A percentile compares a stretch with the other conserved stretches of the same genome.
Conservation (phyloP, 2,329 filamentous ascomycete genomes). For the Aspergillus felis region DNA sequence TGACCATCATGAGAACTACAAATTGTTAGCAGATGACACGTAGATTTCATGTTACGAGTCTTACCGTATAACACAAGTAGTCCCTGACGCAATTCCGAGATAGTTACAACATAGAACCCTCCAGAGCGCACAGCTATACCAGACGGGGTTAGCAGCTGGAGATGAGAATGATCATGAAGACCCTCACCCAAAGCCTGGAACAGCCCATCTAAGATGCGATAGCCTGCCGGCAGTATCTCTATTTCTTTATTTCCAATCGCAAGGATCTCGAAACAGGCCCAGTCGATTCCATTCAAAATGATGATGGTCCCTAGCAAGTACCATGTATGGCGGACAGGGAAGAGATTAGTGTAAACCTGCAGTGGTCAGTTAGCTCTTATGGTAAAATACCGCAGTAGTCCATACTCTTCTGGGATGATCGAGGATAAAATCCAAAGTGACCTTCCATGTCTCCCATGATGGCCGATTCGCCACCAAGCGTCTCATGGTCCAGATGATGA, state of each 20-base stretch:
- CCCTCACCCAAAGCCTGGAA: conserved; percentile 55
- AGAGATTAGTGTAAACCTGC: conserved; percentile 46
- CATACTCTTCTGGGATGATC: conserved; percentile 32
- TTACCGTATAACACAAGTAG: conserved; percentile 30
- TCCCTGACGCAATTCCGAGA: conserved; percentile 50
- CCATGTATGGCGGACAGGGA: conserved; percentile 62
- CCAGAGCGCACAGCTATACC: conserved; percentile 53
- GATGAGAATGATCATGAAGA: background rate
- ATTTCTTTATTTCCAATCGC: conserved; percentile 60
- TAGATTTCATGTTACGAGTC: background rate
- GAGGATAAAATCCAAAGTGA: conserved; percentile 32
- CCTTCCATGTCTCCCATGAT: conserved; percentile 27
- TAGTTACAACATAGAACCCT: conserved; percentile 63
- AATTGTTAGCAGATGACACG: conserved; percentile 9
- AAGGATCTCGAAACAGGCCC: conserved; percentile 62
- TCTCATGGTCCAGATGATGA: conserved; percentile 53
- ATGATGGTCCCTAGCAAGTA: conserved; percentile 61
- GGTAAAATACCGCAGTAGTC: background rate
- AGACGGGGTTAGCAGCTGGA: background rate
- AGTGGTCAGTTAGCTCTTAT: conserved; percentile 4
- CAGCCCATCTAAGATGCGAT: conserved; percentile 59
- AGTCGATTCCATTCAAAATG: conserved; percentile 59
- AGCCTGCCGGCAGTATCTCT: conserved; percentile 48
- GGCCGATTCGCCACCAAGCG: conserved; percentile 25
- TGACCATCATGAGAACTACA: conserved; percentile 38